Evolutionary conservation across 2,329 filamentous ascomycete species (phyloP).

Genomic region (Cladosporium colombiae): DNA sequence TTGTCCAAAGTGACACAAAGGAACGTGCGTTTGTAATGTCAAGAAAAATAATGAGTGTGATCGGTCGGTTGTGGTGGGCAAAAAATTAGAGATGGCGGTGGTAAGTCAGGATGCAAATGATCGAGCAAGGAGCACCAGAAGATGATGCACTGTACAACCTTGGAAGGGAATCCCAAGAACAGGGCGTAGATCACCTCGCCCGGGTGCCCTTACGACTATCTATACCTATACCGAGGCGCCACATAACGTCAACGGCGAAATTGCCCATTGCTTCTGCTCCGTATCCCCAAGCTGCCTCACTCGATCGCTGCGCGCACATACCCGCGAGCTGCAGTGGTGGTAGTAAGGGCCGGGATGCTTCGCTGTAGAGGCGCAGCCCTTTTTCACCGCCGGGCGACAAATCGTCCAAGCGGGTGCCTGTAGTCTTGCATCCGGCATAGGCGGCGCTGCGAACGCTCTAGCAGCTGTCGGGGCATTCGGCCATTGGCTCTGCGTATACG

Average conservation of each 20-base stretch:
- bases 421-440: constrained; percentile 1
- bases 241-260: constrained; percentile 21
- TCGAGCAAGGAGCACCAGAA: constrained; percentile 15
- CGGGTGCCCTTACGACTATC: constrained; percentile 7
- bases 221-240: constrained; percentile 19
- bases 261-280: constrained; percentile 16
- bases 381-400: constrained; percentile 2
- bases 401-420: constrained; percentile 2
- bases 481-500: constrained; percentile 10
- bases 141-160: constrained; percentile 10
- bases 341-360: constrained; percentile 8
- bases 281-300: neutral
- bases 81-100: constrained; percentile 8
- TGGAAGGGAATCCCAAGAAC: constrained; percentile 12
- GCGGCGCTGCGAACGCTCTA: neutral
- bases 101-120: neutral
- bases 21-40: constrained; percentile 6
- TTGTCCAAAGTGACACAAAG: neutral
- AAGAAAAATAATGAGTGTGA: constrained; percentile 12
- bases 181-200: constrained; percentile 14
- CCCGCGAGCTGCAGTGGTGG: neutral
- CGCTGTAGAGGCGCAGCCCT: neutral
- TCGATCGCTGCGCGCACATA: neutral
- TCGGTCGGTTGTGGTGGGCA: neutral
- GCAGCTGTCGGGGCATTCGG: neutral